phyloP scores from a whole-genome alignment of 495 filamentous ascomycete genomes.

The Podospora didyma region DNA sequence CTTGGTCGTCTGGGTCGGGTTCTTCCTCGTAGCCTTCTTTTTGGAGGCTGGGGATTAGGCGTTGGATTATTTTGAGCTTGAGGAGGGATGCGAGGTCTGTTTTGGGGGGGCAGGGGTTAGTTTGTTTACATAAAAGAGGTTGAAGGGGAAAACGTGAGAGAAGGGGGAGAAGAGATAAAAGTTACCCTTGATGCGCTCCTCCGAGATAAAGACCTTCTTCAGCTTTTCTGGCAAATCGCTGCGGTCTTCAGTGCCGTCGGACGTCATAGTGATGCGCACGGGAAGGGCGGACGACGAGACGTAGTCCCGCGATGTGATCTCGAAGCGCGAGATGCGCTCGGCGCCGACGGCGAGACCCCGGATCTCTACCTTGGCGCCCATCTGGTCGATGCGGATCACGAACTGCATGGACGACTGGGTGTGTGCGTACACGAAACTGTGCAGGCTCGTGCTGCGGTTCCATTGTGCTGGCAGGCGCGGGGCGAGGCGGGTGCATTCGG shows the following conservation, averaged over 20 bases:
- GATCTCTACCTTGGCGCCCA: constrained; percentile 80
- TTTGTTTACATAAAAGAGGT: neutral
- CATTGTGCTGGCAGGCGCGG: constrained; percentile 71
- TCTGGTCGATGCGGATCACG: constrained; percentile 73
- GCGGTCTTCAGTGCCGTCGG: constrained; percentile 36
- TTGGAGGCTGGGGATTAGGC: constrained; percentile 64
- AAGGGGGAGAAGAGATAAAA: neutral
- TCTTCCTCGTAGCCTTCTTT: constrained; percentile 77
- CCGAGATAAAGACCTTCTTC: constrained; percentile 68
- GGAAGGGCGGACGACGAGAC: constrained; percentile 51
- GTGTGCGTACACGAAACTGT: constrained; percentile 85
- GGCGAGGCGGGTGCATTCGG: constrained; percentile 37
- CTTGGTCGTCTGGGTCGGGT: constrained; percentile 42
- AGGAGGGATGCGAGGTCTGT: constrained; percentile 61
- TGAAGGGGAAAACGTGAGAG: neutral
- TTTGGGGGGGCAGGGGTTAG: neutral
- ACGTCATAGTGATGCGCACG: constrained; percentile 37
- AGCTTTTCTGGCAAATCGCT: constrained; percentile 42
- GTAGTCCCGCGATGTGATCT: constrained; percentile 72
- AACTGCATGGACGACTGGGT: constrained; percentile 84
- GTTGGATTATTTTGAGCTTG: constrained; percentile 76
- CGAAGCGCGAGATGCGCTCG: constrained; percentile 75
- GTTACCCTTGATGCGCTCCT: constrained; percentile 47
- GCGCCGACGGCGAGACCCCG: constrained; percentile 73
- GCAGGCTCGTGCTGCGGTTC: constrained; percentile 64